Evolutionary conservation across 345 rosid genomes (phyloP), one percentile per base, ranked within the genome.

Genomic region (Odontarrhena argentea): DNA sequence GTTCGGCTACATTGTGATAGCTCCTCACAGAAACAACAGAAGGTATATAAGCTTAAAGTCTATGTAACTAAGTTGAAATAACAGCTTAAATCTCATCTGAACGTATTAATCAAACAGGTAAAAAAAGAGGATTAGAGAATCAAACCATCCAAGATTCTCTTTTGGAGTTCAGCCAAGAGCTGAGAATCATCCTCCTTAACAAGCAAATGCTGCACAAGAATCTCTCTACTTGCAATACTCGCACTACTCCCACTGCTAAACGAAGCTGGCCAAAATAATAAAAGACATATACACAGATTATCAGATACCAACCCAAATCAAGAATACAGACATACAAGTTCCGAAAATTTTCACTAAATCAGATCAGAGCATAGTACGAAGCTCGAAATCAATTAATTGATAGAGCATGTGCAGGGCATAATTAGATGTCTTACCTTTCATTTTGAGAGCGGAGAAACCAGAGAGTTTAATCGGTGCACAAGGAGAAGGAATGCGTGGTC

Each of bases 181-280:
- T 76, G 76, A 52, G 67, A 55, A 50, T 89, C 96, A 47, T 79
- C 83, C 73, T 80, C 87, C 81, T 89, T 86, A 15, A 92, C 81
- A 66, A 92, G 96, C 82, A 92, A 80, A 63, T 92, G 96, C 69
- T 92, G 91, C 63, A 92, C 96, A 69, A 89, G 65, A 44, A 87
- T 71, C 77, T 92, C 98, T 71, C 80, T 81, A 34, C 59, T 77
- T 51, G 57, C 73, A 71, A 56, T 83, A 48, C 77, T 59, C 13
- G 67, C 51, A 63, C 83, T 59, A 52, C 85, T 63, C 32, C 57
- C 83, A 34, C 86, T 55, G 69, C 84, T 83, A 59, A 79, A 82
- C 2, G 92, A 84, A 76, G 91, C 96, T 77, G 85, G 1, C 44
- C 64, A 18, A 3, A 25, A 7, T 26, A 12, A 63, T 37, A 30